Base-by-base conservation (phyloP, 2,329 filamentous ascomycete species). In the Fusarium zealandicum region DNA sequence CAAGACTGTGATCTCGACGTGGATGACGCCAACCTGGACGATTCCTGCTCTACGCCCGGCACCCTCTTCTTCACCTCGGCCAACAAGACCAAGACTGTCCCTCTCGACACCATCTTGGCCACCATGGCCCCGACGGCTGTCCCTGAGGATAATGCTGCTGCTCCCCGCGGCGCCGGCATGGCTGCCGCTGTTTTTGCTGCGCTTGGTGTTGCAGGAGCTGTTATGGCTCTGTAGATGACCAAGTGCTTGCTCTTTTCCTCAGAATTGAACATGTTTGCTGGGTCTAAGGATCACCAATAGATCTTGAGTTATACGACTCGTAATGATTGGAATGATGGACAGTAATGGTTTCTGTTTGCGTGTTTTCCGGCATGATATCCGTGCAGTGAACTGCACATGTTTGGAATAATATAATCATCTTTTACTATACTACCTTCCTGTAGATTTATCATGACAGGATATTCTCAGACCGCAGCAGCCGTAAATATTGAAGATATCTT, bases 51-150 rank as follows among this genome's bases (percentile, higher is more conserved):
- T 25, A 54, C 37, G 2, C 17, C 22, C 11, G 58, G 57, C 12
- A 53, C 17, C 1, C 4, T 61, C 14, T 5, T 45, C 18, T 61
- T 61, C 43, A 62, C 58, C 11, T 39, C 44, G 25, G 49, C 33
- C 12, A 62, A 38, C 41, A 32, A 32, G 12, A 61, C 58, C 3
- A 9, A 54, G 43, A 59, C 54, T 28, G 44, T 58, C 6, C 22
- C 32, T 12, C 14, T 61, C 8, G 10, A 54, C 10, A 42, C 58
- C 22, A 37, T 51, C 11, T 13, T 60, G 0, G 35, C 48, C 12
- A 36, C 25, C 3, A 30, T 30, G 27, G 10, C 27, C 27, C 8
- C 27, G 9, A 30, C 27, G 5, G 4, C 27, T 13, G 27, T 10
- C 27, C 9, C 9, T 8, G 31, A 14, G 12, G 17, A 10, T 13